These are phyloP conservation scores for Ogataea haglerorum DNA, from an alignment of 805 yeast genomes.

Conservation along the genomic window DNA sequence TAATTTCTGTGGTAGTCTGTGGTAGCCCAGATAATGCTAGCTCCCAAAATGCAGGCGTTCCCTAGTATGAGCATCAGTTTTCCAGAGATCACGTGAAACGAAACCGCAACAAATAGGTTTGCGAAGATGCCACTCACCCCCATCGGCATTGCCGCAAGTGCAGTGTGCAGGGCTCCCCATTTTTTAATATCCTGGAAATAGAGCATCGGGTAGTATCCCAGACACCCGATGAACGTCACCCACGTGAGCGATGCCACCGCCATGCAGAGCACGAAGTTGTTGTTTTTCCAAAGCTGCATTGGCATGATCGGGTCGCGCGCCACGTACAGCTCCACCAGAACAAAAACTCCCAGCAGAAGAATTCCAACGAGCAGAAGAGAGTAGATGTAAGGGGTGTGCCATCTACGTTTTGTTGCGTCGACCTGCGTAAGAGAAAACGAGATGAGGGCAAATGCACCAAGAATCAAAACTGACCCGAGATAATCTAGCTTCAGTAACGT, in stretches of 20 bases:
- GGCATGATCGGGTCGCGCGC: slow-evolving; percentile 40
- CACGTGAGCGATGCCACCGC: slow-evolving; percentile 32
- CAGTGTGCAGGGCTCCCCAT: slow-evolving; percentile 35
- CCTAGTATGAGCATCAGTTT: slow-evolving; percentile 32
- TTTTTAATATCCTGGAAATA: slow-evolving; percentile 36
- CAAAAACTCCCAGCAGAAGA: slow-evolving; percentile 27
- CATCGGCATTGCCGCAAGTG: slow-evolving; percentile 38
- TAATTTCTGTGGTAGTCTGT: slow-evolving; percentile 29
- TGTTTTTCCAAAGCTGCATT: slow-evolving; percentile 35
- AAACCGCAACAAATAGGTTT: slow-evolving; percentile 38
- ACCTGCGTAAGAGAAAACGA: slow-evolving; percentile 40
- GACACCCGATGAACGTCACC: slow-evolving; percentile 37
- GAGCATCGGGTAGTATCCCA: slow-evolving; percentile 34
- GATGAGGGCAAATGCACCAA: slow-evolving; percentile 34
- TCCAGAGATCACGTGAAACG: slow-evolving; percentile 39
- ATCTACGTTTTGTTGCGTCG: slow-evolving; percentile 34
- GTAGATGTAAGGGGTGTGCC: slow-evolving; percentile 43
- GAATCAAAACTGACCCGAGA: slow-evolving; percentile 35
- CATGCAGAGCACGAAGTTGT: slow-evolving; percentile 36
- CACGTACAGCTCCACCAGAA: slow-evolving; percentile 35
- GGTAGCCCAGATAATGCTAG: slow-evolving; percentile 38
- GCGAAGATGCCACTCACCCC: slow-evolving; percentile 35
- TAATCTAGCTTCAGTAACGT: slow-evolving; percentile 32
- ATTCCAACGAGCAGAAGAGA: slow-evolving; percentile 36
- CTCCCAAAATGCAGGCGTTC: slow-evolving; percentile 26